Evolutionary conservation across 257 asterid species (phyloP).

Genomic region (Jasminum sambac): DNA sequence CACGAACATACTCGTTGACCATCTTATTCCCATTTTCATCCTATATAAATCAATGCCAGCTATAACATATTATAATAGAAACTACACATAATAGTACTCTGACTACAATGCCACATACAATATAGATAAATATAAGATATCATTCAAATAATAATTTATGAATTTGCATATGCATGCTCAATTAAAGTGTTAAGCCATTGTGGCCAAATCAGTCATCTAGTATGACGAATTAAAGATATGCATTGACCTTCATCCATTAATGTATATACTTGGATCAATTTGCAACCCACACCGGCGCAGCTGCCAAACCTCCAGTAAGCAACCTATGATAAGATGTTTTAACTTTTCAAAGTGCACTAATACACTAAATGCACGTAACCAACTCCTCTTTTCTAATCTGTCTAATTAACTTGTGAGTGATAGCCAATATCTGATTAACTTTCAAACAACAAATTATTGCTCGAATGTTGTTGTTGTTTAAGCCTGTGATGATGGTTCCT

Average conservation of each 20-base stretch:
- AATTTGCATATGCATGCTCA: not conserved
- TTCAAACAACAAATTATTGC: too few species aligned
- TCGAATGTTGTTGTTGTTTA: too few species aligned
- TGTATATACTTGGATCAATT: not conserved
- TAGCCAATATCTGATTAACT: too few species aligned
- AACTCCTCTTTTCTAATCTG: too few species aligned
- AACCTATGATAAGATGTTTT: slow-evolving; percentile 12
- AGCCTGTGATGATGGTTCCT: too few species aligned
- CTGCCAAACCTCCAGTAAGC: not conserved
- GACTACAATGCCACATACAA: not conserved
- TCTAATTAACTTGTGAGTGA: too few species aligned
- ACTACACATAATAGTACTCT: slow-evolving; percentile 15
- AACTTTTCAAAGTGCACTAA: slow-evolving; percentile 4
- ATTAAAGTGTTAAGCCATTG: not conserved
- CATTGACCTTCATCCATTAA: not conserved
- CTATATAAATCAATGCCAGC: slow-evolving; percentile 34
- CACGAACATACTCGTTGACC: slow-evolving; percentile 78
- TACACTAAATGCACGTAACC: not conserved
- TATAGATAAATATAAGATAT: slow-evolving; percentile 3
- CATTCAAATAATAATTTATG: not conserved
- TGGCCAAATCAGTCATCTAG: slow-evolving; percentile 16
- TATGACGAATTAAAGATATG: not conserved
- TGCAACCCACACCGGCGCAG: not conserved
- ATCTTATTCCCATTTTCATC: slow-evolving; percentile 87
- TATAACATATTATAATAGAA: slow-evolving; percentile 2